phyloP scores from a whole-genome alignment of 208 protist species.

The Tritrichomonas musculus region DNA sequence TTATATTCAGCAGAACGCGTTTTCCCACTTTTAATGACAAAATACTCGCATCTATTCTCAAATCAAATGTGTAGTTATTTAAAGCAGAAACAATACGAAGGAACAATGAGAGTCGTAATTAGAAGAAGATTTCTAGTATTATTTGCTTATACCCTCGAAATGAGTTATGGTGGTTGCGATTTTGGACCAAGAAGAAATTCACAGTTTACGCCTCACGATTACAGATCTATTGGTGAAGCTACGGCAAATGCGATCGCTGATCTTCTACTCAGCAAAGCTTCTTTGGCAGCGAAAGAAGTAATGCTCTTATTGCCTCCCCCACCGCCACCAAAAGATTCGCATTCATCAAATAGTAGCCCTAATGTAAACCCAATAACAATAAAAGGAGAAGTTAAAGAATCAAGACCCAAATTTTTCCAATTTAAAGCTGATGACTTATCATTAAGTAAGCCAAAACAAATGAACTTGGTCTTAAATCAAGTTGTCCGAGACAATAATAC shows the following conservation, averaged over 20 bases:
- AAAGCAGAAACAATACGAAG: conserved; percentile 2
- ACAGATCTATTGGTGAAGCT: background rate
- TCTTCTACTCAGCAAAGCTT: background rate
- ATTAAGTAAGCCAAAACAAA: background rate
- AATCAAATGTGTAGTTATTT: background rate
- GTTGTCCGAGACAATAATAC: too few relatives aligned
- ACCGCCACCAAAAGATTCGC: background rate
- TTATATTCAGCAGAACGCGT: background rate
- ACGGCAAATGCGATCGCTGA: background rate
- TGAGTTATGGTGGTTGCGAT: conserved; percentile 1
- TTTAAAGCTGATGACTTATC: background rate
- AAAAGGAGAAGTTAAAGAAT: background rate
- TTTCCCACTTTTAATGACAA: conserved; percentile 18
- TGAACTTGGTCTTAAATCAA: background rate
- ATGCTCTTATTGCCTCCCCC: background rate
- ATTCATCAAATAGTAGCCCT: background rate
- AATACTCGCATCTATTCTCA: background rate
- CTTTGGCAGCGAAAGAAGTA: background rate
- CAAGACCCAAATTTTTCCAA: background rate
- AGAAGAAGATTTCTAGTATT: background rate
- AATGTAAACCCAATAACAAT: background rate
- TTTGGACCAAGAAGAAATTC: background rate
- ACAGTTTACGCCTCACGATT: background rate
- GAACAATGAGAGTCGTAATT: conserved; percentile 19
- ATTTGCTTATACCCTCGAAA: conserved; percentile 6